Percentiles rank a stretch among this genome's conserved stretches.
These are phyloP conservation scores for Kockiozyma suomiensis DNA, from an alignment of 805 yeast genomes.

Conservation along the genomic window DNA sequence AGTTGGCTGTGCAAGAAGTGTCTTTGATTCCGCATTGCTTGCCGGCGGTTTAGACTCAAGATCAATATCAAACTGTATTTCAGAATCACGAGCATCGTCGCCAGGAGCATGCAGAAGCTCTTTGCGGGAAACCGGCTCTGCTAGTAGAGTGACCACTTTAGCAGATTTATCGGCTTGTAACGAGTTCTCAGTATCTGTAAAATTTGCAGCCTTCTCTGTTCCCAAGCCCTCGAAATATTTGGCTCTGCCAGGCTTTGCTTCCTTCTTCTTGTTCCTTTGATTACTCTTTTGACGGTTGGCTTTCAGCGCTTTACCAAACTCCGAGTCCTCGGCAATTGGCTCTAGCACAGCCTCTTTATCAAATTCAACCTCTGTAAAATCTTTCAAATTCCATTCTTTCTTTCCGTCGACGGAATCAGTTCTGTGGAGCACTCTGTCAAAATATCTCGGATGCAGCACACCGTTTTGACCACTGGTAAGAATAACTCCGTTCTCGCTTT, in stretches of 20 bases:
- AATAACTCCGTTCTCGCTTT: slow-evolving; percentile 74
- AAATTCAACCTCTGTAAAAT: background rate
- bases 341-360: background rate
- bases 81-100: too few species aligned
- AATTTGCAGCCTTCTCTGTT: background rate
- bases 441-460: slow-evolving; percentile 49
- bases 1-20: too few species aligned
- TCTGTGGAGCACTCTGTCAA: slow-evolving; percentile 44
- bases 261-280: too few species aligned
- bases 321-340: background rate
- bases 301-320: background rate
- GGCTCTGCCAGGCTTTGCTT: too few species aligned
- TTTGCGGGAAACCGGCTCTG: too few species aligned
- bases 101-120: too few species aligned
- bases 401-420: slow-evolving; percentile 29
- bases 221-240: background rate
- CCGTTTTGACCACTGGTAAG: slow-evolving; percentile 69
- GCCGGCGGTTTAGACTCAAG: too few species aligned
- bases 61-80: too few species aligned
- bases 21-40: too few species aligned
- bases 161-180: too few species aligned
- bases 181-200: too few species aligned
- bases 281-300: background rate
- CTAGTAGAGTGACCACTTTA: too few species aligned
- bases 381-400: background rate